Percentiles rank a stretch among this genome's conserved stretches.
Evolutionary conservation across 2,329 filamentous ascomycete genomes (phyloP).

Genomic region (Didymella exigua): DNA sequence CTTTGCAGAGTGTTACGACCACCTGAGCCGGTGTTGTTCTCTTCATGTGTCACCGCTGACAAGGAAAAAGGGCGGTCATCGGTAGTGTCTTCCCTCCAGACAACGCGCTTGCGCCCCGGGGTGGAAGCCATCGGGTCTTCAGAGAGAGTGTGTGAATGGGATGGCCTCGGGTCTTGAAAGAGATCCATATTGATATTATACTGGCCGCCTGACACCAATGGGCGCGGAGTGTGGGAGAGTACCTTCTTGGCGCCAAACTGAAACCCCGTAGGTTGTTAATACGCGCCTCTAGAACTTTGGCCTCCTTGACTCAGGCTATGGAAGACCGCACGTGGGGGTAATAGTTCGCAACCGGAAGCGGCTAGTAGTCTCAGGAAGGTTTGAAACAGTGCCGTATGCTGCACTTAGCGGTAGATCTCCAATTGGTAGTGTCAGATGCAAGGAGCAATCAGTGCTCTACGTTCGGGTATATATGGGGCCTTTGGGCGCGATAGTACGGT

Average conservation of each 20-base stretch:
- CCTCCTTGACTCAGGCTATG: conserved; percentile 21
- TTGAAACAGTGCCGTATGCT: conserved; percentile 21
- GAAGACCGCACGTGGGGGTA: conserved; percentile 25
- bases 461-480: conserved; percentile 28
- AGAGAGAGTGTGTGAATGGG: conserved; percentile 21
- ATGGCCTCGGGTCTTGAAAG: conserved; percentile 28
- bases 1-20: conserved; percentile 37
- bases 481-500: conserved; percentile 13
- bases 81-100: conserved; percentile 36
- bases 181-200: conserved; percentile 38
- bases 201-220: conserved; percentile 13
- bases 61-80: conserved; percentile 19
- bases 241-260: conserved; percentile 8
- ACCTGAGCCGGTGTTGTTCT: conserved; percentile 32
- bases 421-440: conserved; percentile 21
- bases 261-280: conserved; percentile 13
- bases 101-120: conserved; percentile 43
- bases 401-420: conserved; percentile 26
- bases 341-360: conserved; percentile 16
- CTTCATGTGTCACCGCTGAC: conserved; percentile 29
- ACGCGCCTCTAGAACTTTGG: conserved; percentile 21
- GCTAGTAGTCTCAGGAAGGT: conserved; percentile 20
- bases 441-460: conserved; percentile 22
- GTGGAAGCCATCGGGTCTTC: conserved; percentile 39
- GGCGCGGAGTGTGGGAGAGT: conserved; percentile 3